phyloP scores from a whole-genome alignment of 169 alveolate species.

The Plasmodium coatneyi region DNA sequence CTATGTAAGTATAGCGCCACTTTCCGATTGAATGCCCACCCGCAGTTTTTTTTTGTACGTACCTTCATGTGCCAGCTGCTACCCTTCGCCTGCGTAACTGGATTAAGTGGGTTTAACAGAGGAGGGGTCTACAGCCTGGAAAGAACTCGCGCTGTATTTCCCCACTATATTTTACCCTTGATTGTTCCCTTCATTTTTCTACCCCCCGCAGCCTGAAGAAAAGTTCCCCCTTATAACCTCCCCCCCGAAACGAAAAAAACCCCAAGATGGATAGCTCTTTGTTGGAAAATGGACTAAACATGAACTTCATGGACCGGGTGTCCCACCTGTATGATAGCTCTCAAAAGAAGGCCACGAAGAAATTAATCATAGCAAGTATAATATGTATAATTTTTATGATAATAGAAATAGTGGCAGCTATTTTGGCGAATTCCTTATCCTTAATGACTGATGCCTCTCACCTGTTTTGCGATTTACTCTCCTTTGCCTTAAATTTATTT shows the following conservation, averaged over 20 bases:
- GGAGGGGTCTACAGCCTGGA: not conserved
- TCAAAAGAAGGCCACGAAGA: conserved; percentile 55
- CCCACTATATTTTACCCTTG: not conserved
- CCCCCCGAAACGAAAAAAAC: not conserved
- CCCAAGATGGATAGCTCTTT: conserved; percentile 18
- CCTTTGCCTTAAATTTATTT: conserved; percentile 90
- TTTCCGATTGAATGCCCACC: not conserved
- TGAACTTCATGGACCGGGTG: conserved; percentile 28
- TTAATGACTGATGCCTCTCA: conserved; percentile 97
- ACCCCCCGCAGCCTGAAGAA: not conserved
- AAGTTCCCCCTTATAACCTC: not conserved
- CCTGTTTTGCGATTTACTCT: conserved; percentile 94
- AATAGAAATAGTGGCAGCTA: conserved; percentile 91
- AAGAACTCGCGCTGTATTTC: not conserved
- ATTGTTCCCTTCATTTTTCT: not conserved
- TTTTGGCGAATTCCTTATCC: conserved; percentile 90
- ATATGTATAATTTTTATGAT: conserved; percentile 84
- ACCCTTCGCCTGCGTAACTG: not conserved
- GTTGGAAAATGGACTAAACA: not conserved
- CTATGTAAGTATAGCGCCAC: not conserved
- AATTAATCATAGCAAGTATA: conserved; percentile 75
- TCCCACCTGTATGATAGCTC: conserved; percentile 31
- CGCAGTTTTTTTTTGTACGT: not conserved
- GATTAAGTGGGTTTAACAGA: not conserved
- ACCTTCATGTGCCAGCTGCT: not conserved